Conservation (phyloP, 352 stramenopile genomes). For the Pythium phragmiticola region DNA sequence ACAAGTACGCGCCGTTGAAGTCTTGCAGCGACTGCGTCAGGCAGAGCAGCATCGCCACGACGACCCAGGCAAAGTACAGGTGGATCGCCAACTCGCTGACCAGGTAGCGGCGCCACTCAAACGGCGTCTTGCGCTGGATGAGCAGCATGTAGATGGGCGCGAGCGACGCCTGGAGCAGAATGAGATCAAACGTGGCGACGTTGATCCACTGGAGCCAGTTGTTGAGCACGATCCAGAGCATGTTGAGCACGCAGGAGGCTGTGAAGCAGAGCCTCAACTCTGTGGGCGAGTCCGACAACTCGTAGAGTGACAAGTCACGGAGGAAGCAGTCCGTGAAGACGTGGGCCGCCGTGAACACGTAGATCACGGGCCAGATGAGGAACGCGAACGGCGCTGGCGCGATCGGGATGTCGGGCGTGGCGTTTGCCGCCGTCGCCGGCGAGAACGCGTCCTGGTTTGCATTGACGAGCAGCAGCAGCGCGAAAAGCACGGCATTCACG, state of each 20-base stretch:
- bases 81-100: constrained; percentile 55
- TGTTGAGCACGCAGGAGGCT: constrained; percentile 47
- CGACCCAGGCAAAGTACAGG: constrained; percentile 66
- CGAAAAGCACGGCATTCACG: constrained; percentile 57
- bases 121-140: constrained; percentile 34
- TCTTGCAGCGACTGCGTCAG: constrained; percentile 51
- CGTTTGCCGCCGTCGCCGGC: constrained; percentile 30
- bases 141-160: constrained; percentile 60
- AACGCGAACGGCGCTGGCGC: constrained; percentile 59
- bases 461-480: constrained; percentile 46
- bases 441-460: constrained; percentile 36
- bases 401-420: constrained; percentile 46
- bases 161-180: constrained; percentile 49
- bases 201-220: constrained; percentile 40
- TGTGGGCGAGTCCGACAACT: constrained; percentile 36
- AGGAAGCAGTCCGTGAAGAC: constrained; percentile 57
- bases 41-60: constrained; percentile 42
- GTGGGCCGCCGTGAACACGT: constrained; percentile 42
- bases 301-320: constrained; percentile 44
- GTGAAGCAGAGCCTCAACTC: constrained; percentile 52
- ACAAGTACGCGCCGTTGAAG: constrained; percentile 35
- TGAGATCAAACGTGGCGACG: constrained; percentile 41
- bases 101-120: constrained; percentile 52
- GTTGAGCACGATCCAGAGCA: constrained; percentile 56
- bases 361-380: constrained; percentile 71